Conservation (phyloP, 1,284 basidiomycete species). For the Ceratobasidium papillatum region DNA sequence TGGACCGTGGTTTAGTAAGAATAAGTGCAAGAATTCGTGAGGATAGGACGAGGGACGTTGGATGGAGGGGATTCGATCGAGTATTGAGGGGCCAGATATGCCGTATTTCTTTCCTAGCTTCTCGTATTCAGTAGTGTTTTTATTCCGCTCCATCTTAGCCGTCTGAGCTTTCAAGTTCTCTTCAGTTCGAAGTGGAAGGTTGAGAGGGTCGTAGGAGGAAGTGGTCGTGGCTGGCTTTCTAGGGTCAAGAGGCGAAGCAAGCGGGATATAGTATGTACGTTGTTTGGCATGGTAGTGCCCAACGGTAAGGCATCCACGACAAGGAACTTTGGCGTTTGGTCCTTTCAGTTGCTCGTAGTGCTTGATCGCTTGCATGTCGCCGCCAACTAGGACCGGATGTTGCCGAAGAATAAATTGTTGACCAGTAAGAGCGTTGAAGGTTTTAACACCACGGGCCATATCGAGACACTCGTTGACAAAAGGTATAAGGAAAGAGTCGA, state of each 20-base stretch:
- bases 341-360: conserved; percentile 55
- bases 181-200: conserved; percentile 56
- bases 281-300: conserved; percentile 44
- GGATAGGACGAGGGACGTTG: conserved; percentile 15
- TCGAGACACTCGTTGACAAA: conserved; percentile 53
- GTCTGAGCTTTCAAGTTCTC: not conserved
- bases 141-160: conserved; percentile 48
- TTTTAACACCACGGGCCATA: conserved; percentile 52
- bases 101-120: conserved; percentile 53
- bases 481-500: conserved; percentile 57
- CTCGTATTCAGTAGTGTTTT: not conserved
- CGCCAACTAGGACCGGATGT: conserved; percentile 55
- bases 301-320: conserved; percentile 57
- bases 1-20: conserved; percentile 38
- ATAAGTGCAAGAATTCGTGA: conserved; percentile 23
- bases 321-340: conserved; percentile 57
- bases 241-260: conserved; percentile 37
- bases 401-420: conserved; percentile 51
- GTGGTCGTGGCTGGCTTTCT: not conserved
- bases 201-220: conserved; percentile 47
- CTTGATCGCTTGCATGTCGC: conserved; percentile 59
- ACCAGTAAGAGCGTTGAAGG: conserved; percentile 50
- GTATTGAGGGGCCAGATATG: conserved; percentile 56
- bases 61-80: conserved; percentile 45
- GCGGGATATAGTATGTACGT: conserved; percentile 39